These are phyloP conservation scores for Herpetospermum pedunculosum DNA, from an alignment of 306 rosid genomes.

Conservation along the genomic window DNA sequence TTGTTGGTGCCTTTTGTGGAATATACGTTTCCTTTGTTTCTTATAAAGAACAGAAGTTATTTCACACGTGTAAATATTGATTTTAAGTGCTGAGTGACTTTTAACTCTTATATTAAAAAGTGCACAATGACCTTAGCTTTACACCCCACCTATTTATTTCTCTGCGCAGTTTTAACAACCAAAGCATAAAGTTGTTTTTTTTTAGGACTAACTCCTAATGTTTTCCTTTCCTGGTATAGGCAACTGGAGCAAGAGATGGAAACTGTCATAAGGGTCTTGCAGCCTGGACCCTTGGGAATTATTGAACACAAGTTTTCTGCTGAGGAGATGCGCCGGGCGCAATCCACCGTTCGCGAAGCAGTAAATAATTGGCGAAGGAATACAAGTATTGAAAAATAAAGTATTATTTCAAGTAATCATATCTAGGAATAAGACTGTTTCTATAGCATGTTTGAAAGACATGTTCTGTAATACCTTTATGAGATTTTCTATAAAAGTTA, in stretches of 20 bases:
- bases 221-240: slow-evolving; percentile 24
- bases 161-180: background rate
- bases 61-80: background rate
- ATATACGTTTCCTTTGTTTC: too few relatives aligned
- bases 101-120: background rate
- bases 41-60: too few relatives aligned
- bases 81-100: background rate
- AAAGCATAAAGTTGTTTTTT: background rate
- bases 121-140: background rate
- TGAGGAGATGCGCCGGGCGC: slow-evolving; percentile 52
- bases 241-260: slow-evolving; percentile 80
- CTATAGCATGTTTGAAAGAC: background rate
- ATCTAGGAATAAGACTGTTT: slow-evolving; percentile 27
- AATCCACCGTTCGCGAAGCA: slow-evolving; percentile 45
- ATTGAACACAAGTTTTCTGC: slow-evolving; percentile 74
- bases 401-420: slow-evolving; percentile 33
- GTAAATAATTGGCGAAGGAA: slow-evolving; percentile 60
- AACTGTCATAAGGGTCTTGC: slow-evolving; percentile 71
- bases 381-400: slow-evolving; percentile 31
- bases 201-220: background rate
- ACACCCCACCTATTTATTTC: background rate
- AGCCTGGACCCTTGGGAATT: slow-evolving; percentile 93
- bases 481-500: background rate
- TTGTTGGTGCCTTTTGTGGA: too few relatives aligned
- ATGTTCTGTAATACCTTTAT: background rate